phyloP scores from a whole-genome alignment of 495 filamentous ascomycete species.

The Jackrogersella minutella region DNA sequence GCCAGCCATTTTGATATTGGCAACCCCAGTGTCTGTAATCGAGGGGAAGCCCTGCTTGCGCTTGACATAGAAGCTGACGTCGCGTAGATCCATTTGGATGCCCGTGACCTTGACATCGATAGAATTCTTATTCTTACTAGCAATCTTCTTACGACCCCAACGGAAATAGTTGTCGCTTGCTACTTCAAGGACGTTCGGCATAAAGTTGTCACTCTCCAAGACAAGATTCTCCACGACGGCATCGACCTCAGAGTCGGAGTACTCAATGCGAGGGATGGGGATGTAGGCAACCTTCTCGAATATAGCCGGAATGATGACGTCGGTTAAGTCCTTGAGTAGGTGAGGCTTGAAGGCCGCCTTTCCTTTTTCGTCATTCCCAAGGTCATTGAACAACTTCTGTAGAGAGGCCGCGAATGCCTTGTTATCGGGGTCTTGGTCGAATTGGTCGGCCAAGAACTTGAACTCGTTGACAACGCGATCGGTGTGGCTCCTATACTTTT shows the following conservation, averaged over 20 bases:
- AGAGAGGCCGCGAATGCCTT: constrained; percentile 76
- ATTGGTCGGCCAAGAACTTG: constrained; percentile 88
- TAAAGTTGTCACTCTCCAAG: constrained; percentile 95
- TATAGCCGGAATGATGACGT: constrained; percentile 83
- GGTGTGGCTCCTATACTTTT: constrained; percentile 86
- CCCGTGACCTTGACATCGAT: constrained; percentile 86
- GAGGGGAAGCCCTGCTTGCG: constrained; percentile 95
- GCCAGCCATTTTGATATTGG: constrained; percentile 89
- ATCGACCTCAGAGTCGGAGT: constrained; percentile 84
- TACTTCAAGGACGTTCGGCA: constrained; percentile 93
- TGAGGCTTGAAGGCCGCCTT: constrained; percentile 91
- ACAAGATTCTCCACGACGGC: constrained; percentile 92
- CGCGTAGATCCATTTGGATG: constrained; percentile 85
- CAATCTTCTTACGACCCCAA: constrained; percentile 83
- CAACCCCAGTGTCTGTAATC: constrained; percentile 86
- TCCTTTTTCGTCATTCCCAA: constrained; percentile 81
- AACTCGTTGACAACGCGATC: constrained; percentile 88
- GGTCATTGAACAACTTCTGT: constrained; percentile 85
- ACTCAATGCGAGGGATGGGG: constrained; percentile 93
- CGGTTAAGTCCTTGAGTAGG: constrained; percentile 84
- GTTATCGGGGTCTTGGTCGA: constrained; percentile 87
- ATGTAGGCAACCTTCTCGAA: constrained; percentile 92
- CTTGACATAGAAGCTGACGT: constrained; percentile 95
- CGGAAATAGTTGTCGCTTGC: constrained; percentile 94
- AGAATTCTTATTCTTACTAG: constrained; percentile 81